These are phyloP conservation scores for Colletotrichum liriopes DNA, from an alignment of 2,329 filamentous ascomycete genomes.

Conservation along the genomic window DNA sequence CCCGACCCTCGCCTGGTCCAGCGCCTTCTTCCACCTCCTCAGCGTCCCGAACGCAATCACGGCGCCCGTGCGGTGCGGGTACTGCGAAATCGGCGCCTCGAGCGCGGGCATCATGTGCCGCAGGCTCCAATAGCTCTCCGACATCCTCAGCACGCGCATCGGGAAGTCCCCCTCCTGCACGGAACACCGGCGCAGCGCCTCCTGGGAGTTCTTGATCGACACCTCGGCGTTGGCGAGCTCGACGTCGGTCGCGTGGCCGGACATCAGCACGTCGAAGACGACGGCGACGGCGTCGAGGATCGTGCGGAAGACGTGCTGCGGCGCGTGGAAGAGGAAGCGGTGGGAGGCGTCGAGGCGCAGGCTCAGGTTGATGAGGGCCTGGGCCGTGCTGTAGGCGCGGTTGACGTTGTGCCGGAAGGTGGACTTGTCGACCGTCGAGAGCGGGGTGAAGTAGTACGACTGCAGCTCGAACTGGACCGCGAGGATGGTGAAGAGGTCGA, in stretches of 20 bases:
- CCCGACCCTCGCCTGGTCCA: slow-evolving; percentile 52
- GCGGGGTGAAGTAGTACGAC: slow-evolving; percentile 66
- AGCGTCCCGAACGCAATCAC: slow-evolving; percentile 67
- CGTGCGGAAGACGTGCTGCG: slow-evolving; percentile 65
- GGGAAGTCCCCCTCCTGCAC: slow-evolving; percentile 66
- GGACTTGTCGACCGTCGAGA: slow-evolving; percentile 55
- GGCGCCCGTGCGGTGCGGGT: slow-evolving; percentile 64
- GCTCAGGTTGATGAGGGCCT: slow-evolving; percentile 60
- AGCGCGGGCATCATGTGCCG: slow-evolving; percentile 55
- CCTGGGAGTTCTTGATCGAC: slow-evolving; percentile 39
- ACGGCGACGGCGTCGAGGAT: slow-evolving; percentile 59
- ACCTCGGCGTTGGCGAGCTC: slow-evolving; percentile 41
- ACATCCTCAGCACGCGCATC: slow-evolving; percentile 60
- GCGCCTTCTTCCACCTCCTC: slow-evolving; percentile 60
- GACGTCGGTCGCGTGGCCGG: slow-evolving; percentile 47
- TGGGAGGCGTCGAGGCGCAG: slow-evolving; percentile 44
- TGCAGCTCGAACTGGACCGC: slow-evolving; percentile 69
- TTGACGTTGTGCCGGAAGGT: slow-evolving; percentile 62
- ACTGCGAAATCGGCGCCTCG: slow-evolving; percentile 58
- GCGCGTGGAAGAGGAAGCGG: slow-evolving; percentile 61
- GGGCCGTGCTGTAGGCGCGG: slow-evolving; percentile 65
- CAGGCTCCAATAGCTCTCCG: slow-evolving; percentile 66
- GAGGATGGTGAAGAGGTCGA: slow-evolving; percentile 65
- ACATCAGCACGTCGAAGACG: slow-evolving; percentile 54
- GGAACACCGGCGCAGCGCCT: slow-evolving; percentile 59